A percentile compares a stretch with the other conserved stretches of the same genome.
Evolutionary conservation across 768 basidiomycete genomes (phyloP).

Genomic region (Rhodotorula taiwanensis): DNA sequence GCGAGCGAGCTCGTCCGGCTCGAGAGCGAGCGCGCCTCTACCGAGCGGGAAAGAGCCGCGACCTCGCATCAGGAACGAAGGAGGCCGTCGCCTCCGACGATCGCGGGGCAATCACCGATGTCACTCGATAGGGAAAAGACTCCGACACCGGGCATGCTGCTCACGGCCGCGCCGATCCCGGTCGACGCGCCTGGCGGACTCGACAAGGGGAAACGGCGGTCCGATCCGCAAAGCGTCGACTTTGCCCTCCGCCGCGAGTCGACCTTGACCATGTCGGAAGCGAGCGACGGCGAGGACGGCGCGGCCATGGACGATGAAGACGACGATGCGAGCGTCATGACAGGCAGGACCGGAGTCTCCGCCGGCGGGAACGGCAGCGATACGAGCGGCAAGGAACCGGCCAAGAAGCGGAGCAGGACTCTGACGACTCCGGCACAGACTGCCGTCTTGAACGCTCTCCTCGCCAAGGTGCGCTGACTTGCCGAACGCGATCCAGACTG

Average conservation of each 20-base stretch:
- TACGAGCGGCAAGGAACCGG: slow-evolving; percentile 5
- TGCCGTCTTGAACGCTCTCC: slow-evolving; percentile 73
- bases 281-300: not conserved
- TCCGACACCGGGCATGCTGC: slow-evolving; percentile 2
- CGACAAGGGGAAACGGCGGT: too few species aligned
- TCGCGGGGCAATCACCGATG: not conserved
- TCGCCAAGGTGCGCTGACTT: slow-evolving; percentile 61
- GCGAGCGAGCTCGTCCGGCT: slow-evolving; percentile 20
- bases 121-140: not conserved
- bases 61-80: not conserved
- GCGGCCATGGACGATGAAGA: slow-evolving; percentile 23
- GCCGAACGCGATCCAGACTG: not conserved
- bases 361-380: not conserved
- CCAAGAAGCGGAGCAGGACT: slow-evolving; percentile 58
- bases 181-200: not conserved
- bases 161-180: not conserved
- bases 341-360: not conserved
- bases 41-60: not conserved
- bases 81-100: too few species aligned
- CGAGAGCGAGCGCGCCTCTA: slow-evolving; percentile 11
- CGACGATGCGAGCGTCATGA: slow-evolving; percentile 6
- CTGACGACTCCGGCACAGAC: slow-evolving; percentile 83
- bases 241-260: not conserved
- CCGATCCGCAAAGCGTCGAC: not conserved
- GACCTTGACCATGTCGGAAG: not conserved